Base-by-base conservation (phyloP, 495 filamentous ascomycete species). In the Xylaria cubensis region DNA sequence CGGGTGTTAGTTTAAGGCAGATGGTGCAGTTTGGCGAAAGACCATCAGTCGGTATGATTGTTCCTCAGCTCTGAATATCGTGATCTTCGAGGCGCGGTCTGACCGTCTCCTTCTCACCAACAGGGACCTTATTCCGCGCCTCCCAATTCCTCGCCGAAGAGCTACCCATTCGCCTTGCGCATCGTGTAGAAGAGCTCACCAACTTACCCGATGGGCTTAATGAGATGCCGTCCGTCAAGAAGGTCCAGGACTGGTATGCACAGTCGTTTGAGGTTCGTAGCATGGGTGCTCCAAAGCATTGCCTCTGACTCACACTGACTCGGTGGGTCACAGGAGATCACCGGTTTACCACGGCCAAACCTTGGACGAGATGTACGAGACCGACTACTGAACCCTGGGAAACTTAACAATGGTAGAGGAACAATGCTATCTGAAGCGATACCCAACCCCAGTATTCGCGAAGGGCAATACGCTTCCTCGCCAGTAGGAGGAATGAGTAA, bases 111-210 rank as follows among this genome's bases (percentile, higher is more conserved):
- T 59, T 73, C 48, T 67, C 71, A 21, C 51, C 62, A 59, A 71
- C 80, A 94, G 96, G 97, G 69, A 99, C 97, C 62, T 86, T 99
- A 41, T 99, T 98, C 84, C 93, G 95, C 76, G 96, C 95, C 55
- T 97, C 96, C 26, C 96, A 98, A 85, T 99, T 99, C 83, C 91
- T 99, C 67, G 95, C 94, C 75, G 96, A 99, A 86, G 96, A 99
- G 84, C 90, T 99, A 29, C 96, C 96, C 66, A 99, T 99, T 76
- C 94, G 96, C 36, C 88, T 99, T 64, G 96, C 96, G 67, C 97
- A 99, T 77, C 92, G 96, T 67, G 96, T 99, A 71, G 92, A 96
- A 80, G 96, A 99, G 81, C 89, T 99, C 71, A 89, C 91, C 13
- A 91, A 92, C 79, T 85, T 99, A 7, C 96, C 96, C n/a, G 96